These are phyloP conservation scores for Daedalea quercina DNA, from an alignment of 768 basidiomycete species.

Conservation along the genomic window DNA sequence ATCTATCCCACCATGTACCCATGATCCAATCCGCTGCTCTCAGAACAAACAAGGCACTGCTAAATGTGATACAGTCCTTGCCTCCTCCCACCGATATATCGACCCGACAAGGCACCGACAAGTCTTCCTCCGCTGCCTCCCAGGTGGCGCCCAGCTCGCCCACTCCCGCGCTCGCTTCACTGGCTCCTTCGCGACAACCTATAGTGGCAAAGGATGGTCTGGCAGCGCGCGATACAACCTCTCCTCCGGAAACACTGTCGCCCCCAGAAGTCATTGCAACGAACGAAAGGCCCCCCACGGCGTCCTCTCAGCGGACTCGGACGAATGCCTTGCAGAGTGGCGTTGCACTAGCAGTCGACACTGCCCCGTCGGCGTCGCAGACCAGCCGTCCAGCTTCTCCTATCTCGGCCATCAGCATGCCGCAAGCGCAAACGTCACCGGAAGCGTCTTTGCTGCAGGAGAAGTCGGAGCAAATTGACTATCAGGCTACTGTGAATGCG, in stretches of 20 bases:
- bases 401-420: conserved; percentile 20
- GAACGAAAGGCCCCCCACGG: conserved; percentile 14
- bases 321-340: not conserved
- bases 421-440: conserved; percentile 18
- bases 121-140: conserved; percentile 22
- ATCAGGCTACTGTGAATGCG: conserved; percentile 87
- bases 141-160: conserved; percentile 39
- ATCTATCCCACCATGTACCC: conserved; percentile 84
- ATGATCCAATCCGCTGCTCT: conserved; percentile 86
- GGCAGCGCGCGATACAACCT: conserved; percentile 39
- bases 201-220: conserved; percentile 28
- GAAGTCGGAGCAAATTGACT: conserved; percentile 79
- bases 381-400: conserved; percentile 28
- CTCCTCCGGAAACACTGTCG: conserved; percentile 36
- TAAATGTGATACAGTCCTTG: conserved; percentile 78
- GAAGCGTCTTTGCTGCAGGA: conserved; percentile 27
- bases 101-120: conserved; percentile 26
- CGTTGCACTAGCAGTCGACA: not conserved
- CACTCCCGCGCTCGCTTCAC: conserved; percentile 37
- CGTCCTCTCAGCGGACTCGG: conserved; percentile 4
- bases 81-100: conserved; percentile 60
- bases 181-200: conserved; percentile 43
- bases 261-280: conserved; percentile 24
- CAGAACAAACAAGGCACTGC: conserved; percentile 80
- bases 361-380: conserved; percentile 8